phyloP scores from a whole-genome alignment of 1,284 basidiomycete species.

The Apiotrichum porosum region DNA sequence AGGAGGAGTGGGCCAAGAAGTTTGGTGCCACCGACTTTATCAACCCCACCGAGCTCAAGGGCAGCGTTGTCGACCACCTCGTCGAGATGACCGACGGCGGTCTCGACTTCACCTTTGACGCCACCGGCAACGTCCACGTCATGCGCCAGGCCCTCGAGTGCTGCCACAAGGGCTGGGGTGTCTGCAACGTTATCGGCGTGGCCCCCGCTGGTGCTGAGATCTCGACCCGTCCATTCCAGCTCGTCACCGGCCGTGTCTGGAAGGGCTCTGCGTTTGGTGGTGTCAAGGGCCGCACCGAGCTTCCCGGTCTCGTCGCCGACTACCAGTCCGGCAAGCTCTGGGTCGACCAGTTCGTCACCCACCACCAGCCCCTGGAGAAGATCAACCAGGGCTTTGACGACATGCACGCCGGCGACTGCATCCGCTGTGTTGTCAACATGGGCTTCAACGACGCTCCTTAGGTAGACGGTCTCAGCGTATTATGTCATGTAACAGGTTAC shows the following conservation, averaged over 20 bases:
- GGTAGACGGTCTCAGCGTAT: not conserved
- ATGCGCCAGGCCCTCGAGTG: constrained; percentile 95
- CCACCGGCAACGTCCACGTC: constrained; percentile 90
- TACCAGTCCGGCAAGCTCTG: constrained; percentile 46
- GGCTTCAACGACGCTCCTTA: constrained; percentile 25
- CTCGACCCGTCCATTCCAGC: constrained; percentile 82
- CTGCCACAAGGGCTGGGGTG: constrained; percentile 99
- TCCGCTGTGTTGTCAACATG: constrained; percentile 70
- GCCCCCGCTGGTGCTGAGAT: constrained; percentile 98
- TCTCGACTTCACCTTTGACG: constrained; percentile 95
- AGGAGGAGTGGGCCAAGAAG: constrained; percentile 82
- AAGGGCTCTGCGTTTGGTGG: constrained; percentile 95
- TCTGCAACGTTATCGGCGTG: constrained; percentile 90
- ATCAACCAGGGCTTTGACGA: constrained; percentile 89
- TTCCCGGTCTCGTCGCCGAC: constrained; percentile 76
- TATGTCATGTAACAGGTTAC: not conserved
- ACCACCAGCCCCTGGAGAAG: constrained; percentile 65
- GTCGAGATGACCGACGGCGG: constrained; percentile 95
- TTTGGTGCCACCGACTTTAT: constrained; percentile 98
- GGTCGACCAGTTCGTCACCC: constrained; percentile 87
- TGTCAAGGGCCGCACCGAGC: constrained; percentile 93
- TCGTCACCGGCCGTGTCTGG: constrained; percentile 85
- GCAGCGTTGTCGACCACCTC: constrained; percentile 81
- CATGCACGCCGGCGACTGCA: constrained; percentile 91
- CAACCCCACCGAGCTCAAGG: constrained; percentile 71